Base-by-base conservation (phyloP, 768 basidiomycete species). In the Pleurotus platypus region DNA sequence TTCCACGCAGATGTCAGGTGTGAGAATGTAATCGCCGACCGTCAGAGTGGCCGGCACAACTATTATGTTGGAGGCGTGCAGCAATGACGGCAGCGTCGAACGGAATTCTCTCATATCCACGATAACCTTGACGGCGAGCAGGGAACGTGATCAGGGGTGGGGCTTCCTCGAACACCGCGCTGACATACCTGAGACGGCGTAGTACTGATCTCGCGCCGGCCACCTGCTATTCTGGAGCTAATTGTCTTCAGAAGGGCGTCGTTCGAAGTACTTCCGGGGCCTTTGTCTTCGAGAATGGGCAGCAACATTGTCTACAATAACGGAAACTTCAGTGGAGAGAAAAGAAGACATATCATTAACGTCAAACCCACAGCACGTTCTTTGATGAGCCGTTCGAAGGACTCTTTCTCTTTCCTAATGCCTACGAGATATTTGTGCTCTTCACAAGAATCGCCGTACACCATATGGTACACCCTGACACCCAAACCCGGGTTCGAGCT, bases 71-170 rank as follows among this genome's bases (percentile, higher is more conserved):
- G 91, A 81, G 0, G 91, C 93, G 64, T 98, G 94, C 6, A 98
- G 75, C 4, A 99, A 69, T 0, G 92, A 94, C 0, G 95, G 97
- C 8, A 99, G 73, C 0, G 93, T 85, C 2, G 96, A 98, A 24
- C 94, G 81, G 70, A 99, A 98, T 70, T 99, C 97, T 62, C 96
- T 85, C 83, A 98, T 89, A 70, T 98, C 97, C 20, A 98, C 94
- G 58, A 99, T 86, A 48, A 99, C 87, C 94, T 97, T 58, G 5
- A 49, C 7, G 2, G 30, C 7, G 20, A 47, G 11, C 24, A 38
- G 26, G 53, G 12, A 37, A 43, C 22, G 26, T 18, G 22, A 48
- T 49, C 49, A 20, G 16, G 26, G 57, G 3, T 46, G 18, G 18
- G 3, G 49, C 50, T 27, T 12, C 39, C n/a, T 51, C 2, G 30